Percentiles rank a stretch among this genome's conserved stretches.
Evolutionary conservation across 2,329 filamentous ascomycete species (phyloP).

Genomic region (Colletotrichum lentis): DNA sequence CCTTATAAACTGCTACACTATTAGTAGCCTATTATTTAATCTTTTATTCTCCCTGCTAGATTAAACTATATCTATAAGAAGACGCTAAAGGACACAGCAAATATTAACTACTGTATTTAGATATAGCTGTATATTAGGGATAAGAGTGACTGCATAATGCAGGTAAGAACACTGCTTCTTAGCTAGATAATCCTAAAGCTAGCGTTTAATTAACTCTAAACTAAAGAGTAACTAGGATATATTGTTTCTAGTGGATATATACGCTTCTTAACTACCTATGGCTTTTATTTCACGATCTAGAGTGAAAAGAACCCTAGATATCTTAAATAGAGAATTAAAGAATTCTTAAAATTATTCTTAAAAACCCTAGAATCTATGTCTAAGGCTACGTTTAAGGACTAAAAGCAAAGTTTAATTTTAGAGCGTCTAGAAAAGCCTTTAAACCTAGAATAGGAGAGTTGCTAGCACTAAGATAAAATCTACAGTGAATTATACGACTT

Average conservation of each 20-base stretch:
- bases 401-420: conserved; percentile 89
- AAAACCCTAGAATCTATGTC: conserved; percentile 77
- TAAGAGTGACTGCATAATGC: too few species aligned
- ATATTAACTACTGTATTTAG: too few species aligned
- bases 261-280: conserved; percentile 77
- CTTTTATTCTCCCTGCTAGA: too few species aligned
- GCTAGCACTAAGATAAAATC: conserved; percentile 85
- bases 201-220: conserved; percentile 93
- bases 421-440: conserved; percentile 90
- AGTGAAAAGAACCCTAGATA: conserved; percentile 87
- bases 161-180: too few species aligned
- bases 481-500: conserved; percentile 90
- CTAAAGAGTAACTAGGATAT: conserved; percentile 97
- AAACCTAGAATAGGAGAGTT: conserved; percentile 86
- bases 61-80: too few species aligned
- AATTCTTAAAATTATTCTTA: conserved; percentile 76
- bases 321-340: conserved; percentile 85
- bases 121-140: too few species aligned
- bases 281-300: conserved; percentile 90
- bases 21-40: too few species aligned
- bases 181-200: too few species aligned
- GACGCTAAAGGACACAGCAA: too few species aligned
- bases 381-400: conserved; percentile 83
- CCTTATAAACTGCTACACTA: too few species aligned
- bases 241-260: conserved; percentile 87